Percentiles rank a stretch among this genome's conserved stretches.
These are phyloP conservation scores for Pseudozyma flocculosa DNA, from an alignment of 1,284 basidiomycete species.

Conservation along the genomic window DNA sequence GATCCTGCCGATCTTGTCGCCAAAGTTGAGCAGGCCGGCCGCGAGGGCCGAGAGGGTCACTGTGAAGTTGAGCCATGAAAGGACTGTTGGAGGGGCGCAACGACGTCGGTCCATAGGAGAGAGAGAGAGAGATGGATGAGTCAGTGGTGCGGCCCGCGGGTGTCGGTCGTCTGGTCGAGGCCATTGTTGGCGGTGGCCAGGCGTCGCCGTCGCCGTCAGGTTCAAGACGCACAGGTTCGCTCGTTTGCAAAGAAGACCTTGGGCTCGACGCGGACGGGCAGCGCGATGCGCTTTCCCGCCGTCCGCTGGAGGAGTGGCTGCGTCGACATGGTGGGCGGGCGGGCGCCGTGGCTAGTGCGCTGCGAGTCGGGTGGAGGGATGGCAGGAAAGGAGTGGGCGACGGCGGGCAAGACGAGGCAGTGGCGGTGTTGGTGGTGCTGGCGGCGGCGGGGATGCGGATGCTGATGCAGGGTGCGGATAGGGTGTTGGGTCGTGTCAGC, in stretches of 20 bases:
- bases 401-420: too few relatives aligned
- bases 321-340: conserved; percentile 73
- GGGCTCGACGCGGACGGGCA: conserved; percentile 57
- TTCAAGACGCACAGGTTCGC: conserved; percentile 52
- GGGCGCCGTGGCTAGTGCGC: background rate
- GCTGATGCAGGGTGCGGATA: too few relatives aligned
- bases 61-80: conserved; percentile 59
- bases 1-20: conserved; percentile 72
- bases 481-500: too few relatives aligned
- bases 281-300: conserved; percentile 62
- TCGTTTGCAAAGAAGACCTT: conserved; percentile 59
- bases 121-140: conserved; percentile 5
- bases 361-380: background rate
- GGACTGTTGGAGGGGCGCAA: too few relatives aligned
- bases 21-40: conserved; percentile 58
- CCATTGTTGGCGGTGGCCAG: too few relatives aligned
- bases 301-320: conserved; percentile 96
- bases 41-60: conserved; percentile 57
- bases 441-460: too few relatives aligned
- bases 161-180: too few relatives aligned
- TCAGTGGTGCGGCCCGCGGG: too few relatives aligned
- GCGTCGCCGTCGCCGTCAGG: too few relatives aligned
- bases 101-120: background rate
- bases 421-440: too few relatives aligned
- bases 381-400: background rate